These are phyloP conservation scores for Dillenia suffruticosa DNA, from an alignment of 164 flowering plant genomes.

Conservation along the genomic window DNA sequence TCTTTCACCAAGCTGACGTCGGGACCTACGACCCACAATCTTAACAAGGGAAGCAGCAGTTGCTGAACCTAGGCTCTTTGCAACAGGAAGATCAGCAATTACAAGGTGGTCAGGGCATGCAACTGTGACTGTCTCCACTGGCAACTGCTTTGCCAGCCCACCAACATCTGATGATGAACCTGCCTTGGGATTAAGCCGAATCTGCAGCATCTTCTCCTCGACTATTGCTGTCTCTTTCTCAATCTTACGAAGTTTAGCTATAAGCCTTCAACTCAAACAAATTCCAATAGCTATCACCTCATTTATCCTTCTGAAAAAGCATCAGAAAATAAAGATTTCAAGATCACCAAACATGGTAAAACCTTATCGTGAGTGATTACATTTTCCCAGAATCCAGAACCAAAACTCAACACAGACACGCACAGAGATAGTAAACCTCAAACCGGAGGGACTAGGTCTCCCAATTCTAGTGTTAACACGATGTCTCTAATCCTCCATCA, in stretches of 20 bases:
- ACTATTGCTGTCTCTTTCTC: neutral
- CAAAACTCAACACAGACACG: too few relatives aligned
- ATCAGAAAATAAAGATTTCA: too few relatives aligned
- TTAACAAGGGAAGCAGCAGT: constrained; percentile 54
- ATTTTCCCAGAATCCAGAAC: too few relatives aligned
- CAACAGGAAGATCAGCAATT: constrained; percentile 94
- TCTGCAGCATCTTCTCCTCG: constrained; percentile 68
- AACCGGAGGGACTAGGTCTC: too few relatives aligned
- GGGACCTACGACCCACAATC: constrained; percentile 82
- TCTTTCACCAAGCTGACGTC: constrained; percentile 86
- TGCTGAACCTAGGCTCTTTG: constrained; percentile 71
- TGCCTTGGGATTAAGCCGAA: constrained; percentile 48
- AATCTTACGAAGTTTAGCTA: neutral
- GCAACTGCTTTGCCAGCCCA: constrained; percentile 40
- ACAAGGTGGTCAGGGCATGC: constrained; percentile 96
- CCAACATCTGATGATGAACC: constrained; percentile 45
- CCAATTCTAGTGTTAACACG: too few relatives aligned
- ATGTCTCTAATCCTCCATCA: too few relatives aligned
- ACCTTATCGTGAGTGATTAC: too few relatives aligned
- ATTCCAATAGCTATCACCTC: too few relatives aligned
- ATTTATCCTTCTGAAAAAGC: too few relatives aligned
- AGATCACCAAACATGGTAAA: too few relatives aligned
- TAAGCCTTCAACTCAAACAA: too few relatives aligned
- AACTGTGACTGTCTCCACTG: constrained; percentile 72
- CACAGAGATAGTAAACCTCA: too few relatives aligned